A percentile compares a stretch with the other conserved stretches of the same genome.
Evolutionary conservation across 768 basidiomycete species (phyloP).

Genomic region (Tephrocybe rancida): DNA sequence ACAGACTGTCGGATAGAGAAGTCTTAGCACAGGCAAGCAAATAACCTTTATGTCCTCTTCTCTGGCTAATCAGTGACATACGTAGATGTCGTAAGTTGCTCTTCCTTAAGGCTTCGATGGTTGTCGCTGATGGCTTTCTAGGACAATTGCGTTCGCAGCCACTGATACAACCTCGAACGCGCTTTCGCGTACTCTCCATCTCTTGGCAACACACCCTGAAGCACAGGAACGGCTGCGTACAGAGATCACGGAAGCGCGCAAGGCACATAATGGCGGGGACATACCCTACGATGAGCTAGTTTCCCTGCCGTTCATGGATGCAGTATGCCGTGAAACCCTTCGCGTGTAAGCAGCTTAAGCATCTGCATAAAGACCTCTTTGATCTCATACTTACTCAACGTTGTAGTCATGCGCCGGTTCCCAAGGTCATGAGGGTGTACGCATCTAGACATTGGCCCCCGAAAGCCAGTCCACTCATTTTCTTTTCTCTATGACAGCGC

Average conservation of each 20-base stretch:
- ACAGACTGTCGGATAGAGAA: constrained; percentile 9
- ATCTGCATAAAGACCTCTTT: not conserved
- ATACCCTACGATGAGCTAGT: constrained; percentile 38
- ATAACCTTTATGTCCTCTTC: too few species aligned
- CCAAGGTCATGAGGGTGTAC: constrained; percentile 11
- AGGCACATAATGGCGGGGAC: constrained; percentile 19
- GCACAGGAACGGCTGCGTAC: constrained; percentile 35
- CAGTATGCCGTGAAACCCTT: constrained; percentile 33
- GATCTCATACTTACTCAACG: too few species aligned
- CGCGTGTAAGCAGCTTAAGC: constrained; percentile 34
- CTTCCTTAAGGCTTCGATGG: not conserved
- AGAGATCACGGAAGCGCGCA: constrained; percentile 30
- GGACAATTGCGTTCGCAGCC: constrained; percentile 32
- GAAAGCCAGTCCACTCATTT: too few species aligned
- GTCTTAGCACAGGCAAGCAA: constrained; percentile 7
- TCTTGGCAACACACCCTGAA: constrained; percentile 31
- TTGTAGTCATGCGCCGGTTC: constrained; percentile 13
- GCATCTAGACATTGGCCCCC: too few species aligned
- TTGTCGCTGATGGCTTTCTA: constrained; percentile 1
- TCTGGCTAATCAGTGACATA: not conserved
- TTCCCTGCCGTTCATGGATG: constrained; percentile 23
- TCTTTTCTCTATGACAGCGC: too few species aligned
- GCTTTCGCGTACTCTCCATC: constrained; percentile 32
- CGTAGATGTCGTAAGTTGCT: constrained; percentile 8
- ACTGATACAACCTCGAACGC: constrained; percentile 45